These are phyloP conservation scores for Penicillium sp. DNA, from an alignment of 2,329 filamentous ascomycete genomes.

Conservation along the genomic window DNA sequence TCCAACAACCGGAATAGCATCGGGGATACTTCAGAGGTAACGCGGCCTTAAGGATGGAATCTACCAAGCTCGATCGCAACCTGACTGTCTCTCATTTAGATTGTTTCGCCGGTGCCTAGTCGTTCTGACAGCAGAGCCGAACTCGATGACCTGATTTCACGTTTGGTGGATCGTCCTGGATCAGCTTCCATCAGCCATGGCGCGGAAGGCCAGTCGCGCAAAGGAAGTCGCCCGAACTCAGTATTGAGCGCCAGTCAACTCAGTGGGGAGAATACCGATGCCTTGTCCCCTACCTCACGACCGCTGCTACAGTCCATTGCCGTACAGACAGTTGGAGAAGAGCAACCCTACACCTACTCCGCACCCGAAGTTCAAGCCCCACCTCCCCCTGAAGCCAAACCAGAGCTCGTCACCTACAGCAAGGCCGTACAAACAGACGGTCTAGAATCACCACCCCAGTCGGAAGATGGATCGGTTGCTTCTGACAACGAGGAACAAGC, in stretches of 20 bases:
- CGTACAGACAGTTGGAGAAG: conserved; percentile 74
- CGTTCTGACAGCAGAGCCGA: conserved; percentile 70
- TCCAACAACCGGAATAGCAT: conserved; percentile 71
- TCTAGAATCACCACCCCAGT: conserved; percentile 64
- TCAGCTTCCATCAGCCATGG: conserved; percentile 68
- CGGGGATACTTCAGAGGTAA: conserved; percentile 74
- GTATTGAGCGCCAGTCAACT: conserved; percentile 81
- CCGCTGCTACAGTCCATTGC: conserved; percentile 55
- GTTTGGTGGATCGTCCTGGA: conserved; percentile 76
- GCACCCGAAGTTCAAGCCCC: conserved; percentile 80
- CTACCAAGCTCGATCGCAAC: conserved; percentile 16
- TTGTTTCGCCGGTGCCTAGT: conserved; percentile 72
- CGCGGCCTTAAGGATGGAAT: conserved; percentile 16
- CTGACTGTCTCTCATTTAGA: conserved; percentile 49
- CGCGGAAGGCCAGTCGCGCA: conserved; percentile 52
- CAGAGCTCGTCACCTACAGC: conserved; percentile 92
- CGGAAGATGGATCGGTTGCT: conserved; percentile 62
- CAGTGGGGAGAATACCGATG: conserved; percentile 68
- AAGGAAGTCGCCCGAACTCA: conserved; percentile 80
- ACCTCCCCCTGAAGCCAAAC: conserved; percentile 57
- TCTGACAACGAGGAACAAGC: conserved; percentile 67
- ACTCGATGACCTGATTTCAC: conserved; percentile 84
- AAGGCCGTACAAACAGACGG: conserved; percentile 92
- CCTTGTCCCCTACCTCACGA: conserved; percentile 47
- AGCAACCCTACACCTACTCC: conserved; percentile 70